Evolutionary conservation across 768 basidiomycete genomes (phyloP).

Genomic region (Polyporus arcularius): DNA sequence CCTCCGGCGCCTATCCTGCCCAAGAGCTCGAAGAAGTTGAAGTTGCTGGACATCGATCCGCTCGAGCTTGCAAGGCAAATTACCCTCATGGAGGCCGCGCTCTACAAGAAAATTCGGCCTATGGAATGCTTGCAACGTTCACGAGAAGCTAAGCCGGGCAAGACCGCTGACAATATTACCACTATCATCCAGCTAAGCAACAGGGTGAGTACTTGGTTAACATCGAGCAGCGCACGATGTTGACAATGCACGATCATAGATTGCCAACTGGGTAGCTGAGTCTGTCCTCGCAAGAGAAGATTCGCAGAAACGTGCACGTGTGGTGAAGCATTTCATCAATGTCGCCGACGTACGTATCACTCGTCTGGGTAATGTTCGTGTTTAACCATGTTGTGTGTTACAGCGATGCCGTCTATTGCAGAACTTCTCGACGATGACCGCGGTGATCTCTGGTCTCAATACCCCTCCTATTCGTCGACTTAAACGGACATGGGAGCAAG

Average conservation of each 20-base stretch:
- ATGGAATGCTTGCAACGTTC: constrained; percentile 89
- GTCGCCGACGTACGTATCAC: constrained; percentile 78
- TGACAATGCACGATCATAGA: constrained; percentile 48
- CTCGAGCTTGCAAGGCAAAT: constrained; percentile 91
- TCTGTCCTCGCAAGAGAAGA: constrained; percentile 81
- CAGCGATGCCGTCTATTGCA: constrained; percentile 36
- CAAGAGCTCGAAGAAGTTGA: constrained; percentile 69
- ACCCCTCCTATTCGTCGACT: constrained; percentile 91
- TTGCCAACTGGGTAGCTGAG: constrained; percentile 92
- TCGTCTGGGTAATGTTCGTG: neutral
- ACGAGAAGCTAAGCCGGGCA: constrained; percentile 66
- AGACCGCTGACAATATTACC: constrained; percentile 81
- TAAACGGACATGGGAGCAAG: constrained; percentile 92
- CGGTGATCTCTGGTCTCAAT: constrained; percentile 91
- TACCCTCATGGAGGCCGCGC: constrained; percentile 84
- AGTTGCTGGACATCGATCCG: constrained; percentile 83
- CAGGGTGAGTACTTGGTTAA: constrained; percentile 49
- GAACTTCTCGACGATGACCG: constrained; percentile 97
- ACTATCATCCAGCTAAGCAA: constrained; percentile 88
- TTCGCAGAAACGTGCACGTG: constrained; percentile 73
- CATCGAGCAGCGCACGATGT: neutral
- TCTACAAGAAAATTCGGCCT: constrained; percentile 87
- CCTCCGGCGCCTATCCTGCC: constrained; percentile 81
- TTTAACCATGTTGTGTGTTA: constrained; percentile 80
- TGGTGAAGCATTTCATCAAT: constrained; percentile 89